These are phyloP conservation scores for Fusarium staphyleae DNA, from an alignment of 2,329 filamentous ascomycete species.

Conservation along the genomic window DNA sequence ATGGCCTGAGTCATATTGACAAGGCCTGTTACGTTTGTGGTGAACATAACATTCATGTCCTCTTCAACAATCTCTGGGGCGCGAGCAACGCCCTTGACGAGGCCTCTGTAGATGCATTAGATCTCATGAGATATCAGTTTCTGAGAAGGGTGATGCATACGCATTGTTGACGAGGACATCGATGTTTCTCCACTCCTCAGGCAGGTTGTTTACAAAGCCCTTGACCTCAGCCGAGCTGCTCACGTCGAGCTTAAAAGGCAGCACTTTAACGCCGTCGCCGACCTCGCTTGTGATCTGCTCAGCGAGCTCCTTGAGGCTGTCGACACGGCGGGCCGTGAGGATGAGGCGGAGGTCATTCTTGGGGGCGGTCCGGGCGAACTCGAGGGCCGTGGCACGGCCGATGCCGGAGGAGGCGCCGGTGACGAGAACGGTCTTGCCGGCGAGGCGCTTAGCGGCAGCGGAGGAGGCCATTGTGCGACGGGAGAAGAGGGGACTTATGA, in stretches of 20 bases:
- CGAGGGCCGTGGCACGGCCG: conserved; percentile 80
- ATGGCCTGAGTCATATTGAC: conserved; percentile 97
- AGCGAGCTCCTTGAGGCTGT: conserved; percentile 78
- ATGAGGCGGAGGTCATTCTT: conserved; percentile 80
- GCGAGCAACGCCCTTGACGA: conserved; percentile 87
- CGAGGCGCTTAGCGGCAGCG: conserved; percentile 80
- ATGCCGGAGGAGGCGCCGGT: conserved; percentile 96
- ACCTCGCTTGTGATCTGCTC: conserved; percentile 78
- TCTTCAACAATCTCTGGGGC: conserved; percentile 82
- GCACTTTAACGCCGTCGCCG: conserved; percentile 79
- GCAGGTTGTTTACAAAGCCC: conserved; percentile 74
- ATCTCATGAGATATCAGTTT: neutral
- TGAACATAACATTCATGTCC: conserved; percentile 88
- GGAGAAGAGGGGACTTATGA: conserved; percentile 17
- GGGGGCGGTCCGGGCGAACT: conserved; percentile 88
- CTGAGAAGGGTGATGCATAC: conserved; percentile 57
- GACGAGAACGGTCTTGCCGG: conserved; percentile 90
- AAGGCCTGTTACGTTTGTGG: conserved; percentile 91
- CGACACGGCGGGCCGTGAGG: conserved; percentile 85
- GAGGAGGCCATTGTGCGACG: conserved; percentile 56
- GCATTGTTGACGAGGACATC: conserved; percentile 96
- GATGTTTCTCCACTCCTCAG: conserved; percentile 82
- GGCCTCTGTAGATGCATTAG: conserved; percentile 63
- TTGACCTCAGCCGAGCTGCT: conserved; percentile 78
- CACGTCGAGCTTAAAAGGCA: conserved; percentile 86